Base-by-base conservation (phyloP, 257 asterid genomes). In the Jaltomata sinuosa region DNA sequence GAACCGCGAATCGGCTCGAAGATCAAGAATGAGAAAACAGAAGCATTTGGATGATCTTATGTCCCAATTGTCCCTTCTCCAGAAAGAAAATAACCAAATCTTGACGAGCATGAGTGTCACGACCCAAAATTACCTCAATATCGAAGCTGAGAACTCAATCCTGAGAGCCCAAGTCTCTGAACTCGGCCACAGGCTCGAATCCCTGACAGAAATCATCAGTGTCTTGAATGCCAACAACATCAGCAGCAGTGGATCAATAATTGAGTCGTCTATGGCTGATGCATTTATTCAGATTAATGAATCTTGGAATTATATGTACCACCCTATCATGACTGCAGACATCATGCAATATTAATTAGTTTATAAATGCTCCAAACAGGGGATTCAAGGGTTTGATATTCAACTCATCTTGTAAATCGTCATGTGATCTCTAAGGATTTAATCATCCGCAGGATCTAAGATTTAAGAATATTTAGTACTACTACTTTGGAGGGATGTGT, bases 1-100 rank as follows among this genome's bases (percentile, higher is more conserved):
- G 9, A 97, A 97, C 84, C 90, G 99, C 6, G 99, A 97, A 81
- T 97, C 99, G 77, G 99, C 99, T 69, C 86, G 99, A 18, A 88
- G 99, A 85, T 95, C 99, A 47, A 90, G 99, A 89, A 92, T 89
- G 88, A 89, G 93, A 89, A 97, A 97, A 53, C 98, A 93, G 93
- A 91, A 93, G 87, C 97, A 93, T 11, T 87, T 95, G 32, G 98
- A 94, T 83, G 98, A 88, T 47, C 85, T 97, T 86, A 85, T 84
- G 92, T 86, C 91, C 34, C 97, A 91, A 57, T 94, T 89, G 83
- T 87, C 89, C 50, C 89, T 81, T 69, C 92, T 94, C 31, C 87
- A 92, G 84, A 88, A 88, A 29, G 94, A 93, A 82, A 97, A 94
- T 52, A 90, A 83, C 18, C 92, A 91, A 88, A 91, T 95, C 32